A percentile compares a stretch with the other conserved stretches of the same genome.
Conservation (phyloP, 1,284 basidiomycete genomes). For the Earliella scabrosa region DNA sequence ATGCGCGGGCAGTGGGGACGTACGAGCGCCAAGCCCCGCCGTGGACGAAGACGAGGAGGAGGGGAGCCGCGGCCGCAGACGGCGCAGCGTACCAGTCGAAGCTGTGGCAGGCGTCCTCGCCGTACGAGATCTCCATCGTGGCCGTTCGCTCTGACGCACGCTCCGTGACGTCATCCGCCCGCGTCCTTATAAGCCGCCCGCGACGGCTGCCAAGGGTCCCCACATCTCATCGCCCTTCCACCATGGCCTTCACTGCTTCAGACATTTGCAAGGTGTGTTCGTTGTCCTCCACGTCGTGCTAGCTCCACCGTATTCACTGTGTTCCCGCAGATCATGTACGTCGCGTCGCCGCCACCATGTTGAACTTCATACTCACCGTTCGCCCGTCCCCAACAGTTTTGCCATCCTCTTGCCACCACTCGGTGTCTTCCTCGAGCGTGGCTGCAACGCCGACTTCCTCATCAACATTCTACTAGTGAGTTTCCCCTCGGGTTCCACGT, state of each 20-base stretch:
- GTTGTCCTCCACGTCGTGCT: neutral
- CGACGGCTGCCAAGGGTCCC: too few species aligned
- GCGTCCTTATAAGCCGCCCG: slow-evolving; percentile 19
- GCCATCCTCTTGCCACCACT: slow-evolving; percentile 80
- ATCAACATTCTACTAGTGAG: slow-evolving; percentile 70
- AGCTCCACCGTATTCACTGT: neutral
- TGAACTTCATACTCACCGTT: neutral
- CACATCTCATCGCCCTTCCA: slow-evolving; percentile 16
- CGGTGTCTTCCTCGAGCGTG: slow-evolving; percentile 81
- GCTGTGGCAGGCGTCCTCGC: slow-evolving; percentile 33
- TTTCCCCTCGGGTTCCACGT: neutral
- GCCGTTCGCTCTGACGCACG: slow-evolving; percentile 13
- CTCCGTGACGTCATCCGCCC: slow-evolving; percentile 21
- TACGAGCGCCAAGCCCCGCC: slow-evolving; percentile 82
- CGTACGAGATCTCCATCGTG: slow-evolving; percentile 50
- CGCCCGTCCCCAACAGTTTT: slow-evolving; percentile 41
- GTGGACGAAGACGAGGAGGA: slow-evolving; percentile 56
- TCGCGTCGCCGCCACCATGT: slow-evolving; percentile 5
- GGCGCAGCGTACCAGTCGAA: slow-evolving; percentile 54
- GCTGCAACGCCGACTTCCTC: slow-evolving; percentile 69
- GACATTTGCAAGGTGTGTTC: slow-evolving; percentile 73
- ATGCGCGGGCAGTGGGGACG: slow-evolving; percentile 31
- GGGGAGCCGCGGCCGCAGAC: neutral
- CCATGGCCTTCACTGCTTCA: slow-evolving; percentile 73
- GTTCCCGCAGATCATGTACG: slow-evolving; percentile 36